Evolutionary conservation across 148 eudicot genomes (phyloP), one percentile per base, ranked within the genome.

Genomic region (Pharnaceum exiguum): DNA sequence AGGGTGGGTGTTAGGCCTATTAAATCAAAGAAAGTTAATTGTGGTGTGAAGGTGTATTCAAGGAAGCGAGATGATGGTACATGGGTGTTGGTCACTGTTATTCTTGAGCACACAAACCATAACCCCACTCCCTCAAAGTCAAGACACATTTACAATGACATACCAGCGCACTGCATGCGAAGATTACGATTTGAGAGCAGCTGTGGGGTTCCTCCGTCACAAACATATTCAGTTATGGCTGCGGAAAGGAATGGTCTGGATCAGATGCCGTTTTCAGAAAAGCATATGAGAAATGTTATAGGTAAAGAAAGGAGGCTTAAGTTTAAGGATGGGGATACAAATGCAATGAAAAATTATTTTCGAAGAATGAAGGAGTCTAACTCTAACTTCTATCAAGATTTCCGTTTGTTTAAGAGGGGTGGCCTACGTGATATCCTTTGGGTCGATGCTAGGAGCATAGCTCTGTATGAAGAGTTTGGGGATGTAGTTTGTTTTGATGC

Each of bases 351-450:
- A n/a, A n/a, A n/a, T n/a, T n/a, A n/a, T n/a, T n/a, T n/a, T n/a
- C n/a, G n/a, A n/a, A n/a, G n/a, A n/a, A n/a, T n/a, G n/a, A n/a
- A n/a, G n/a, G n/a, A n/a, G n/a, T n/a, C n/a, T n/a, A n/a, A n/a
- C n/a, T n/a, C n/a, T n/a, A 80, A 78, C n/a, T 80, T 80, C 49
- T 83, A 68, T 45, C 78, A 83, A 51, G 79, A 79, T 2, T 67
- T 80, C 52, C 83, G 81, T 37, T 67, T 80, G 9, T 81, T 80
- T 38, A 78, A 74, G 10, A 76, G 70, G 46, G 71, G 75, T 63
- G 73, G 54, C 43, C 69, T 83, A 75, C 67, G 78, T 10, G 81
- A 50, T 65, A 79, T n/a, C n/a, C n/a, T n/a, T n/a, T n/a, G n/a
- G n/a, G n/a, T n/a, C n/a, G n/a, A n/a, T n/a, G n/a, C n/a, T 44